Conservation (phyloP, 139 green algal species). For the Mychonastes homosphaera region DNA sequence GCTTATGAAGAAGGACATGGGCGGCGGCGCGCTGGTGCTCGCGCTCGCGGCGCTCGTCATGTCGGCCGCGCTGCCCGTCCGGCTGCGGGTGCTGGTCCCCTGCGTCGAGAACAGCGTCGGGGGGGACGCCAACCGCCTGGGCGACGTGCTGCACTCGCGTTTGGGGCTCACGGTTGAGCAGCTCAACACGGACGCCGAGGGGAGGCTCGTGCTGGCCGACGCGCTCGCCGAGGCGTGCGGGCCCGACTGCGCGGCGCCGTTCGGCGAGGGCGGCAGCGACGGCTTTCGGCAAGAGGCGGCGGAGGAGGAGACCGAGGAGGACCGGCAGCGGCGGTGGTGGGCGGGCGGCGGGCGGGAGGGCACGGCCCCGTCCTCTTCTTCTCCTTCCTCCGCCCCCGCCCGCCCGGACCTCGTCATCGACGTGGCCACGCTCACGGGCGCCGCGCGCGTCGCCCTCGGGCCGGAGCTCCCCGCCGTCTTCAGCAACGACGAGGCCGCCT, state of each 20-base stretch:
- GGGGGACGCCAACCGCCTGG: conserved; percentile 36
- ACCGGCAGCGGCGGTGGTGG: too few relatives aligned
- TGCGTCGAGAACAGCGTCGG: conserved; percentile 49
- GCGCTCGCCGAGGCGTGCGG: conserved; percentile 29
- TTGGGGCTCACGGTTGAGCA: conserved; percentile 49
- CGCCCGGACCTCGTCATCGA: conserved; percentile 54
- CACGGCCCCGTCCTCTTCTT: too few relatives aligned
- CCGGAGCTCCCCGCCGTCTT: conserved; percentile 53
- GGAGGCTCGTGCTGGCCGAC: conserved; percentile 53
- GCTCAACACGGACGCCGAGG: conserved; percentile 38
- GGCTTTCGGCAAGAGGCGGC: too few relatives aligned
- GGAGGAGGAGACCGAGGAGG: too few relatives aligned
- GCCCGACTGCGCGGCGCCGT: too few relatives aligned
- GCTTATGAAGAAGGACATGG: conserved; percentile 39
- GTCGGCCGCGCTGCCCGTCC: conserved; percentile 20
- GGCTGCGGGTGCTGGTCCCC: conserved; percentile 43
- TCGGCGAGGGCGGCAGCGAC: too few relatives aligned
- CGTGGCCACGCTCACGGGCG: conserved; percentile 57
- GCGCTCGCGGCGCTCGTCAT: conserved; percentile 41
- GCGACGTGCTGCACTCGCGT: conserved; percentile 38
- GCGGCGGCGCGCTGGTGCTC: conserved; percentile 44
- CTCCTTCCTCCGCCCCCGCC: conserved; percentile 3
- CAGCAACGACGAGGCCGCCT: conserved; percentile 29
- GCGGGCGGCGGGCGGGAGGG: too few relatives aligned
- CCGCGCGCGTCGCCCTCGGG: conserved; percentile 49